These are phyloP conservation scores for Sedum album DNA, from an alignment of 164 flowering plant genomes.

Conservation along the genomic window DNA sequence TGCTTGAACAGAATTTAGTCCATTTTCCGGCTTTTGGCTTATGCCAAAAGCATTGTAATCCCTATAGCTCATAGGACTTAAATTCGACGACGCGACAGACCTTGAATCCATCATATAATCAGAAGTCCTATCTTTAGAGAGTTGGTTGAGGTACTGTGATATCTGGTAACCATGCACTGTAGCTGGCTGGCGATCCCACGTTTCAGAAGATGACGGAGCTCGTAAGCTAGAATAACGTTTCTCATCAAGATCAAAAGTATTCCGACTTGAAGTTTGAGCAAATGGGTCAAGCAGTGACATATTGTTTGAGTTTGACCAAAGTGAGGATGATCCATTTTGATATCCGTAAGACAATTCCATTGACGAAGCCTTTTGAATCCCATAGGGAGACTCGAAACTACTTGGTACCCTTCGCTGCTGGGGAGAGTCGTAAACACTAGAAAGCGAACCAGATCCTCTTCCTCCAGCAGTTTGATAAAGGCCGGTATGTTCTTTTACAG, in stretches of 20 bases:
- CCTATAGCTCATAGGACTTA: constrained; percentile 33
- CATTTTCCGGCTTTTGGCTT: constrained; percentile 45
- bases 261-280: constrained; percentile 34
- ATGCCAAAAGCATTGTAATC: constrained; percentile 33
- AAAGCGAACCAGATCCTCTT: no score
- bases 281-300: constrained; percentile 41
- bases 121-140: constrained; percentile 36
- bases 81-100: constrained; percentile 15
- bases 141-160: constrained; percentile 35
- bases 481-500: constrained; percentile 29
- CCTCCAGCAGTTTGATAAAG: no score
- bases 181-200: no score
- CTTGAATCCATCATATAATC: constrained; percentile 1
- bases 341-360: no score
- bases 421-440: no score
- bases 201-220: no score
- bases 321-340: no score
- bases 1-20: constrained; percentile 28
- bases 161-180: no score
- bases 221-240: no score
- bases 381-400: constrained; percentile 42
- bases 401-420: constrained; percentile 36
- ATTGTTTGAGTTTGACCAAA: no score
- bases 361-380: no score
- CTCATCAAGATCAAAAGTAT: no score